Percentiles rank a stretch among this genome's conserved stretches.
Evolutionary conservation across 2,329 filamentous ascomycete genomes (phyloP).

Genomic region (Beauveria scarabaeidicola): DNA sequence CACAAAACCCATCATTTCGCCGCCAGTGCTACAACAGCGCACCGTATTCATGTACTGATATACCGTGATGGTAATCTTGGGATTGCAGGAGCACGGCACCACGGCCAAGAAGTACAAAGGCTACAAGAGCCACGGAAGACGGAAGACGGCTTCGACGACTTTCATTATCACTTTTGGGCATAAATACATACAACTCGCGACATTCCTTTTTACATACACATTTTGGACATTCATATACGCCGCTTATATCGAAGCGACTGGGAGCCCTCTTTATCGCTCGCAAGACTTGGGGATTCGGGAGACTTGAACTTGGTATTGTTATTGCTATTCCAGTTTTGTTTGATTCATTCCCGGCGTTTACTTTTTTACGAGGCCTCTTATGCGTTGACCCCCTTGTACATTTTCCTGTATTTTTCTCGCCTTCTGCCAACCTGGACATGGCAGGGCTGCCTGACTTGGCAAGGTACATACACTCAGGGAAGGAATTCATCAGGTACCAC

Average conservation of each 20-base stretch:
- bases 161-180: conserved; percentile 1
- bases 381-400: neutral
- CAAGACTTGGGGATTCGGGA: conserved; percentile 5
- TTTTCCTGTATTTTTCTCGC: conserved; percentile 4
- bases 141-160: neutral
- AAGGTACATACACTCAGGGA: neutral
- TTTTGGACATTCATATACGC: conserved; percentile 10
- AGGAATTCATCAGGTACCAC: neutral
- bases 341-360: conserved; percentile 13
- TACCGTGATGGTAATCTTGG: neutral
- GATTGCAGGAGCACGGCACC: neutral
- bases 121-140: neutral
- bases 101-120: neutral
- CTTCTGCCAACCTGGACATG: neutral
- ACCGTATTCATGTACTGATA: no score
- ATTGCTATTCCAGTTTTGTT: conserved; percentile 16
- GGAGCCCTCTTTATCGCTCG: conserved; percentile 7
- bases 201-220: conserved; percentile 8
- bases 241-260: conserved; percentile 6
- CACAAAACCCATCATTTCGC: neutral
- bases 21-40: neutral
- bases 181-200: neutral
- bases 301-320: conserved; percentile 15
- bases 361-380: neutral
- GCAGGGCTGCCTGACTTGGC: neutral